phyloP scores from a whole-genome alignment of 257 asterid genomes.

The Solanum habrochaites region DNA sequence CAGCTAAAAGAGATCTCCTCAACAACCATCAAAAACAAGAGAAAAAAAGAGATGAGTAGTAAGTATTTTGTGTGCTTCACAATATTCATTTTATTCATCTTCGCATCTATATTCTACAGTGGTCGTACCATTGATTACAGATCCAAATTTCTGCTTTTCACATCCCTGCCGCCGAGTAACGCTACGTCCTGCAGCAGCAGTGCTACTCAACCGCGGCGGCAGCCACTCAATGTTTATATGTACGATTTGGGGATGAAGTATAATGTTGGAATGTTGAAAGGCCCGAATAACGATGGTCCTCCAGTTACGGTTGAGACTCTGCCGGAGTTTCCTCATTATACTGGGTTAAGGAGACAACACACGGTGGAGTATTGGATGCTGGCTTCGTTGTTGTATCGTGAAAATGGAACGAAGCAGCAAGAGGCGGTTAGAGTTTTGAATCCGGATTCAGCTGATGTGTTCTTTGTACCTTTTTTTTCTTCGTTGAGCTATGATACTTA shows the following conservation, averaged over 20 bases:
- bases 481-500: slow-evolving; percentile 62
- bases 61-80: not conserved
- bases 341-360: slow-evolving; percentile 35
- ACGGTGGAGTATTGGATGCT: slow-evolving; percentile 51
- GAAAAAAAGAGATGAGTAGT: not conserved
- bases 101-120: not conserved
- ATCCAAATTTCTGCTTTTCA: slow-evolving; percentile 3
- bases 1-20: not conserved
- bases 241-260: slow-evolving; percentile 32
- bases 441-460: slow-evolving; percentile 65
- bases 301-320: slow-evolving; percentile 21
- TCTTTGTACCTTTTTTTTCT: slow-evolving; percentile 83
- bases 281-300: not conserved
- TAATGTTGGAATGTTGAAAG: slow-evolving; percentile 31
- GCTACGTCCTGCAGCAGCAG: slow-evolving; percentile 8
- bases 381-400: slow-evolving; percentile 31
- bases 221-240: slow-evolving; percentile 28
- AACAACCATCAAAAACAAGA: not conserved
- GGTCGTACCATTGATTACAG: slow-evolving; percentile 6
- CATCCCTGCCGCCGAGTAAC: slow-evolving; percentile 2
- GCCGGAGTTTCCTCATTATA: slow-evolving; percentile 25
- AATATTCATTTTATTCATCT: not conserved
- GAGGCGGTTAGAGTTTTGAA: slow-evolving; percentile 72
- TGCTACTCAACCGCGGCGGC: not conserved
- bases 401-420: not conserved